Percentiles rank a stretch among this genome's conserved stretches.
Conservation (phyloP, 2,329 filamentous ascomycete species). For the Dissoconium aciculare region DNA sequence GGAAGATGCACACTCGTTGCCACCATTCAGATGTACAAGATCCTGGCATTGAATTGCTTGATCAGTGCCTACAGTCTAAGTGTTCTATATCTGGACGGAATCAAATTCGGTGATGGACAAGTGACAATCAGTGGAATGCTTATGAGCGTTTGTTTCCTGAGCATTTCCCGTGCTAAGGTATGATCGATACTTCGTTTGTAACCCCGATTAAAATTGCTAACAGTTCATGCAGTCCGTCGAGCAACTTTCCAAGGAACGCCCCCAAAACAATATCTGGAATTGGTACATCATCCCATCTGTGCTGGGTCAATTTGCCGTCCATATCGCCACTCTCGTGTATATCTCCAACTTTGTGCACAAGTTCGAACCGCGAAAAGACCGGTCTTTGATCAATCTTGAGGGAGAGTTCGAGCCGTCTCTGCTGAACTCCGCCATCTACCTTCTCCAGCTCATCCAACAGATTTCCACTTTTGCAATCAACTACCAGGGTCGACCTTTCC, state of each 20-base stretch:
- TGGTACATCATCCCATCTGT: conserved; percentile 97
- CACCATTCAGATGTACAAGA: conserved; percentile 99
- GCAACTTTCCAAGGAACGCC: conserved; percentile 86
- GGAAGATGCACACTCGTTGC: conserved; percentile 94
- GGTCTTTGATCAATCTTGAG: conserved; percentile 63
- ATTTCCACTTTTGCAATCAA: conserved; percentile 99
- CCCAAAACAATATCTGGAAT: conserved; percentile 98
- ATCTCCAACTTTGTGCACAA: conserved; percentile 76
- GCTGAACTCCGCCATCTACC: conserved; percentile 91
- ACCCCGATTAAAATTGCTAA: conserved; percentile 16
- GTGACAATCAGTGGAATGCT: conserved; percentile 98
- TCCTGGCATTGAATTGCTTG: conserved; percentile 89
- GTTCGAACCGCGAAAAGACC: conserved; percentile 52
- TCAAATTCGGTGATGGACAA: conserved; percentile 97
- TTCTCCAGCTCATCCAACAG: conserved; percentile 94
- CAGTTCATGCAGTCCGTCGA: conserved; percentile 55
- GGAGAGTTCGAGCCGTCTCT: conserved; percentile 87
- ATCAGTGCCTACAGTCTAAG: conserved; percentile 96
- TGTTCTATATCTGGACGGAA: conserved; percentile 91
- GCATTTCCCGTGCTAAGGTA: conserved; percentile 86
- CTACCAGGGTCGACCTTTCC: conserved; percentile 96
- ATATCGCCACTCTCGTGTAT: conserved; percentile 88
- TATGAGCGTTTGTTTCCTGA: conserved; percentile 98
- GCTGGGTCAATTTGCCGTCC: conserved; percentile 89
- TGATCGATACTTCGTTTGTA: conserved; percentile 12